These are phyloP conservation scores for Plantago elongata DNA, from an alignment of 257 asterid genomes.

Conservation along the genomic window DNA sequence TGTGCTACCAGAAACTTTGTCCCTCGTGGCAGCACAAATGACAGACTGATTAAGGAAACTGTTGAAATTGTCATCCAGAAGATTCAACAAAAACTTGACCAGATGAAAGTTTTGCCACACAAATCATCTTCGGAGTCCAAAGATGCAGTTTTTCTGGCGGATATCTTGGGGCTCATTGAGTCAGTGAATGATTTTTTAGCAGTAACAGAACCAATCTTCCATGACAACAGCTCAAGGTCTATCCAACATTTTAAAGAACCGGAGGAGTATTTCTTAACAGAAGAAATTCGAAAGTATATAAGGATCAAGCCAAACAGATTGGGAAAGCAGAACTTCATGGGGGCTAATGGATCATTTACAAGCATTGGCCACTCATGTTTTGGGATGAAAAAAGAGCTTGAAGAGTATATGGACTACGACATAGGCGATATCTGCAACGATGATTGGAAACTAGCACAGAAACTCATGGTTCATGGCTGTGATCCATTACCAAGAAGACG, in stretches of 20 bases:
- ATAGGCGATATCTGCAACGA: conserved; percentile 58
- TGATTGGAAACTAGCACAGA: conserved; percentile 58
- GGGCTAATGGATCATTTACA: conserved; percentile 54
- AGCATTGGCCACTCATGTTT: conserved; percentile 66
- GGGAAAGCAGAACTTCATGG: conserved; percentile 61
- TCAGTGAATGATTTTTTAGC: conserved; percentile 21
- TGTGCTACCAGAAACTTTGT: conserved; percentile 15
- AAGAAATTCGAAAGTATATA: conserved; percentile 50
- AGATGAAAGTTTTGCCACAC: conserved; percentile 16
- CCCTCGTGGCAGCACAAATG: not conserved
- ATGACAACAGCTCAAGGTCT: not conserved
- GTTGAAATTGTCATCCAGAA: conserved; percentile 27
- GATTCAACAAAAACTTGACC: conserved; percentile 36
- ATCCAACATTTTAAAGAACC: conserved; percentile 10
- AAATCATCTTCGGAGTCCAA: conserved; percentile 18
- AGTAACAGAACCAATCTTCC: not conserved
- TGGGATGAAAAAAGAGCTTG: conserved; percentile 41
- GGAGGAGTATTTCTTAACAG: conserved; percentile 37
- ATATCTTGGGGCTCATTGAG: conserved; percentile 40
- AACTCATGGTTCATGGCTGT: conserved; percentile 55
- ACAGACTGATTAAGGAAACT: conserved; percentile 18
- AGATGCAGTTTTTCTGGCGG: conserved; percentile 49
- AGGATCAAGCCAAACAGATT: conserved; percentile 50
- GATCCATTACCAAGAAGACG: conserved; percentile 68
- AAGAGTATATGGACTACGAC: conserved; percentile 58